Base-by-base conservation (phyloP, 2,329 filamentous ascomycete genomes). In the Botrytis byssoidea region DNA sequence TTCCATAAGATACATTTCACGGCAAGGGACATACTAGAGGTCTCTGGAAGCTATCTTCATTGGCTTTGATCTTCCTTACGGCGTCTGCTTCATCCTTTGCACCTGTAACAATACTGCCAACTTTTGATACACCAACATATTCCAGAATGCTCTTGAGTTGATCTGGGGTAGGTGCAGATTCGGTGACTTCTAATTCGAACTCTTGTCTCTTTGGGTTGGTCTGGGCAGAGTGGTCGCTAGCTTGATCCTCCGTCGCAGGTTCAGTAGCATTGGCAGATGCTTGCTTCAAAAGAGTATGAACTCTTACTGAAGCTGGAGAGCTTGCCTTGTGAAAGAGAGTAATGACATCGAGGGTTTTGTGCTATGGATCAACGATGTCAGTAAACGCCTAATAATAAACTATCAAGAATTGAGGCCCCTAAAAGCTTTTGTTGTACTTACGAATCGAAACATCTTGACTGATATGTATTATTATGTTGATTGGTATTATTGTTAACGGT, bases 321-420 rank as follows among this genome's bases (percentile, higher is more conserved):
- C 87, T 88, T 74, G 95, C 89, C 83, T 93, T 93, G 88, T 98
- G 95, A 87, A 98, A 99, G 86, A 99, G 91, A 75, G 95, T 98
- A 82, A 98, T 90, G 78, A 97, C 93, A 86, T 98, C 95, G 83
- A 93, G 88, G 77, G 92, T 88, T 87, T 94, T 95, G 84, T 87
- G 89, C 92, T 94, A 55, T 29, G 8, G 16, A 35, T 14, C 48
- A n/a, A 73, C 25, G 46, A 60, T 22, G 63, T 71, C 29, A 71
- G 71, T 18, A 57, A 18, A 29, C 18, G 74, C 68, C 74, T 67
- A 12, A 61, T 44, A 44, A 57, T 35, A 55, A 29, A 57, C 57
- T 18, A 37, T 59, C 20, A n/a, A 46, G 6, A 25, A 44, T 29
- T 22, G 72, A 44, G 42, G 29, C 10, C 35, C 6, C 37, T 51